These are phyloP conservation scores for Wickerhamomyces pijperi DNA, from an alignment of 805 yeast species.

Conservation along the genomic window DNA sequence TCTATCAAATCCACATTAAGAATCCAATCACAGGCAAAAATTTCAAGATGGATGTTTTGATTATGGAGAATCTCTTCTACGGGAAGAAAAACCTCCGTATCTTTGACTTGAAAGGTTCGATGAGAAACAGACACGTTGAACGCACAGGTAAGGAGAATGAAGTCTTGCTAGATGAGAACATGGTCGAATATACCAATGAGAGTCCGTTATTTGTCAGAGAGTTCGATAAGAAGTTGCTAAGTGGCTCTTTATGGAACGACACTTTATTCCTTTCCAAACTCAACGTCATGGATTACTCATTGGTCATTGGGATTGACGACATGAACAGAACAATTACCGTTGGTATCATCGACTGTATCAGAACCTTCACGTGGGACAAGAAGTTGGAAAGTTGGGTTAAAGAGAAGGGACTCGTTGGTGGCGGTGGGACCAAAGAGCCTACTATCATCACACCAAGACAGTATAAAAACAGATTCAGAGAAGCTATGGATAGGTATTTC, in stretches of 20 bases:
- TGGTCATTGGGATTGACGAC: constrained; percentile 83
- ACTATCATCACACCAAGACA: constrained; percentile 96
- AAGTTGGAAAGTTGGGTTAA: constrained; percentile 98
- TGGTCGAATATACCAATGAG: constrained; percentile 96
- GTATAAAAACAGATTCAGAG: constrained; percentile 86
- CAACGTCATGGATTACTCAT: constrained; percentile 98
- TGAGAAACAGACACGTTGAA: constrained; percentile 93
- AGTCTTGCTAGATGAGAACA: constrained; percentile 89
- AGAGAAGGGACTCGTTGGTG: constrained; percentile 82
- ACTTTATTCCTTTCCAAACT: constrained; percentile 87
- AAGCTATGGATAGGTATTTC: constrained; percentile 94
- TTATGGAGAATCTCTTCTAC: constrained; percentile 92
- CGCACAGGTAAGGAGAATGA: constrained; percentile 95
- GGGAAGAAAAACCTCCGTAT: constrained; percentile 72
- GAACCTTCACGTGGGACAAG: constrained; percentile 98
- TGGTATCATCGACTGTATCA: constrained; percentile 86
- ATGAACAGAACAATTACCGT: constrained; percentile 64
- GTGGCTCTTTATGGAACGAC: constrained; percentile 92
- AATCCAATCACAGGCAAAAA: constrained; percentile 67
- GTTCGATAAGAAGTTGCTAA: constrained; percentile 71
- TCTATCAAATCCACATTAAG: constrained; percentile 84
- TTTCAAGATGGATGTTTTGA: constrained; percentile 79
- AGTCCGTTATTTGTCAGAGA: constrained; percentile 91
- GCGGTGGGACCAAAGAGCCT: constrained; percentile 76
- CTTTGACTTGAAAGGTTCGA: constrained; percentile 93